Evolutionary conservation across 768 basidiomycete species (phyloP).

Genomic region (Mycena maculata): DNA sequence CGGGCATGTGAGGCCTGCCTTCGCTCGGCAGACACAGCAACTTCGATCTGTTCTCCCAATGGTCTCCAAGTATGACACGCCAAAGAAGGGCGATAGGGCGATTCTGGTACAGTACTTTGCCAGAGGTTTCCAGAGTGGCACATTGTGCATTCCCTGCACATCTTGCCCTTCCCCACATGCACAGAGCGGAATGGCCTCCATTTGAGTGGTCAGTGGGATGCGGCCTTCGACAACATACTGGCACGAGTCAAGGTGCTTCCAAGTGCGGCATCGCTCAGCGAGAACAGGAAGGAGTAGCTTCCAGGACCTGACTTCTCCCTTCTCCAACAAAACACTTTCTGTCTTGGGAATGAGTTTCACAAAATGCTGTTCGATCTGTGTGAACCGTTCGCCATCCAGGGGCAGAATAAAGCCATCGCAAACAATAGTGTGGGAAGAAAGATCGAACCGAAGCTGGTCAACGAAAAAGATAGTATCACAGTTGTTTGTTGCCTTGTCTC

Average conservation of each 20-base stretch:
- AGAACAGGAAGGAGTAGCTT: slow-evolving; percentile 61
- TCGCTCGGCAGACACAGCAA: slow-evolving; percentile 44
- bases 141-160: slow-evolving; percentile 49
- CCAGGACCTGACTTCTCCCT: slow-evolving; percentile 58
- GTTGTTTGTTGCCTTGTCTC: slow-evolving; percentile 34
- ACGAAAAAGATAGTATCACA: slow-evolving; percentile 59
- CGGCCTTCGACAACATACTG: slow-evolving; percentile 51
- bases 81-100: slow-evolving; percentile 62
- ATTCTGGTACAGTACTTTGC: slow-evolving; percentile 60
- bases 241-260: slow-evolving; percentile 60
- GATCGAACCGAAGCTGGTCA: slow-evolving; percentile 58
- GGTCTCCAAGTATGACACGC: slow-evolving; percentile 55
- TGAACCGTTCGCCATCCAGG: slow-evolving; percentile 39
- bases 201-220: slow-evolving; percentile 53
- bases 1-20: slow-evolving; percentile 32
- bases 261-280: slow-evolving; percentile 64
- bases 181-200: slow-evolving; percentile 58
- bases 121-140: slow-evolving; percentile 51
- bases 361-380: slow-evolving; percentile 25
- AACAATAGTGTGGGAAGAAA: slow-evolving; percentile 61
- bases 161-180: slow-evolving; percentile 64
- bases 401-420: slow-evolving; percentile 62
- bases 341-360: slow-evolving; percentile 22
- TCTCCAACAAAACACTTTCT: slow-evolving; percentile 34
- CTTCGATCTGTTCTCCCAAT: slow-evolving; percentile 37